Conservation (phyloP, 768 basidiomycete genomes). For the Cytidiella melzeri region DNA sequence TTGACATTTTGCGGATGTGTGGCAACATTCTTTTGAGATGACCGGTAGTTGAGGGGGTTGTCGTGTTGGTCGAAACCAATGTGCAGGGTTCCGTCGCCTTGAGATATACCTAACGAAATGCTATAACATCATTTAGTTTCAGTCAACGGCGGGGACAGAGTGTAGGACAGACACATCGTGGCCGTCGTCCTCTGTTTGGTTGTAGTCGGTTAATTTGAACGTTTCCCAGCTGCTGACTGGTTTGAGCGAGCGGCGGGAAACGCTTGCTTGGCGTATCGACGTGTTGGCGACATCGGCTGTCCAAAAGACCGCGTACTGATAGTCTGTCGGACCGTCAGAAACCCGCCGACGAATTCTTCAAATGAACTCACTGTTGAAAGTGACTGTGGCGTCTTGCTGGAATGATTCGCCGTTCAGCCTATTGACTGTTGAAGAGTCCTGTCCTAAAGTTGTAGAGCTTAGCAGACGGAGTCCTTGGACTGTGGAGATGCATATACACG, state of each 20-base stretch:
- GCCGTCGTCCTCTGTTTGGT: slow-evolving; percentile 32
- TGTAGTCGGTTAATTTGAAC: slow-evolving; percentile 29
- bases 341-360: too few relatives aligned
- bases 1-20: slow-evolving; percentile 18
- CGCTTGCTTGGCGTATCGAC: slow-evolving; percentile 24
- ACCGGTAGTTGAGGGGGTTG: slow-evolving; percentile 29
- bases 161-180: slow-evolving; percentile 25
- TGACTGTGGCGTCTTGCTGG: slow-evolving; percentile 29
- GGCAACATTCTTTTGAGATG: slow-evolving; percentile 26
- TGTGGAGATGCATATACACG: too few relatives aligned
- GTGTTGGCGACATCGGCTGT: slow-evolving; percentile 20
- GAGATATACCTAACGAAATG: slow-evolving; percentile 32
- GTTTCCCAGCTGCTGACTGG: slow-evolving; percentile 21
- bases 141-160: background rate
- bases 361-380: slow-evolving; percentile 25
- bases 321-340: slow-evolving; percentile 15
- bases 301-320: slow-evolving; percentile 32
- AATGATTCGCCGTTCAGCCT: slow-evolving; percentile 32
- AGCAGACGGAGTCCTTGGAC: slow-evolving; percentile 13
- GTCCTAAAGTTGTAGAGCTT: slow-evolving; percentile 21
- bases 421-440: slow-evolving; percentile 30
- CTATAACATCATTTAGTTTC: slow-evolving; percentile 11
- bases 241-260: slow-evolving; percentile 22
- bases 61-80: slow-evolving; percentile 33
- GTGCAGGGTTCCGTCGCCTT: slow-evolving; percentile 31